Percentiles rank a stretch among this genome's conserved stretches.
Evolutionary conservation across 129 eudicot genomes (phyloP).

Genomic region (Gnaphalium uliginosum): DNA sequence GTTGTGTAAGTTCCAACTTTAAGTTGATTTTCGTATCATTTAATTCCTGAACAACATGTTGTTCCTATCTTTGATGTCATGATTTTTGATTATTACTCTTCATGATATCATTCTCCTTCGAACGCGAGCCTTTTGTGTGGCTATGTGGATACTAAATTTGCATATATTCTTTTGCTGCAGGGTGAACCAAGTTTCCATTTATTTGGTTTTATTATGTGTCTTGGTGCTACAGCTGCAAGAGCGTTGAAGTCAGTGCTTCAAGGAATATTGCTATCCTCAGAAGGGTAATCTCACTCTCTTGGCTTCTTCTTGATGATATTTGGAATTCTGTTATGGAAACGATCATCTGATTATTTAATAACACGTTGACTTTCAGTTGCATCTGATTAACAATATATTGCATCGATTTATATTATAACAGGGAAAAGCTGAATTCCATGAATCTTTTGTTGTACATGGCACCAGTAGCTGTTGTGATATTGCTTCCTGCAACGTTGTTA

Average conservation of each 20-base stretch:
- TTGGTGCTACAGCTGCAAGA: constrained; percentile 50
- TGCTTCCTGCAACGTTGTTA: constrained; percentile 51
- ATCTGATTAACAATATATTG: constrained; percentile 9
- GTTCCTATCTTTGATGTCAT: background rate
- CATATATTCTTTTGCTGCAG: constrained; percentile 26
- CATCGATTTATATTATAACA: constrained; percentile 4
- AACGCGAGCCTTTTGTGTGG: background rate
- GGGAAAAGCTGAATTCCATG: constrained; percentile 59
- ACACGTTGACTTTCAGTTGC: background rate
- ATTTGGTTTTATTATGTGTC: constrained; percentile 46
- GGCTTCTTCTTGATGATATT: background rate
- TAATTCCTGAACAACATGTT: background rate
- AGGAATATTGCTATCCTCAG: constrained; percentile 45
- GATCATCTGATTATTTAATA: background rate
- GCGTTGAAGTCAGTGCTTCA: constrained; percentile 46
- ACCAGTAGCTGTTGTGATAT: constrained; percentile 50
- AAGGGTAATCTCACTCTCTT: constrained; percentile 33
- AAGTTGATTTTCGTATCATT: background rate
- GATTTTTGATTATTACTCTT: background rate
- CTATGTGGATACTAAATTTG: background rate
- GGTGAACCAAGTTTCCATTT: constrained; percentile 58
- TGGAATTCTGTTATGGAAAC: background rate
- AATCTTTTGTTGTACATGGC: constrained; percentile 61
- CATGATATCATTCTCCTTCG: background rate
- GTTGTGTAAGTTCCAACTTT: background rate